phyloP scores from a whole-genome alignment of 805 yeast genomes.

The Wickerhamomyces queroliae region DNA sequence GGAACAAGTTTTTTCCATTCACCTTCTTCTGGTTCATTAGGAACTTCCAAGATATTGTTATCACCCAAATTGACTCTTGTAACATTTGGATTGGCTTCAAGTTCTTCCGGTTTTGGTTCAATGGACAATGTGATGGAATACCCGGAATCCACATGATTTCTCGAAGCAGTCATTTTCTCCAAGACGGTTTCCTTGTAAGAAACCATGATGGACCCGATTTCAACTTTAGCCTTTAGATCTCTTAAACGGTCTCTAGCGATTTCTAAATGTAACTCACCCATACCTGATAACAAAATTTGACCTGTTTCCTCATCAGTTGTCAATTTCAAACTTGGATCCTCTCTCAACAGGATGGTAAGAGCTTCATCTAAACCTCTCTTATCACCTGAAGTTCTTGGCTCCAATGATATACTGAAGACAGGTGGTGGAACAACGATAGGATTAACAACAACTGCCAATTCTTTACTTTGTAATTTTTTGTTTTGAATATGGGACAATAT shows the following conservation, averaged over 20 bases:
- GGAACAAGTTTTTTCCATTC: slow-evolving; percentile 41
- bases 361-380: slow-evolving; percentile 67
- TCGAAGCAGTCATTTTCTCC: slow-evolving; percentile 6
- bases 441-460: slow-evolving; percentile 43
- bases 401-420: slow-evolving; percentile 79
- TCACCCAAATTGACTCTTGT: slow-evolving; percentile 24
- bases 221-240: slow-evolving; percentile 78
- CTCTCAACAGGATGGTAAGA: slow-evolving; percentile 59
- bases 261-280: slow-evolving; percentile 96
- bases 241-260: slow-evolving; percentile 76
- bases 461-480: slow-evolving; percentile 43
- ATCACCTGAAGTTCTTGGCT: slow-evolving; percentile 82
- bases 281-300: slow-evolving; percentile 85
- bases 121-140: slow-evolving; percentile 23
- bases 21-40: slow-evolving; percentile 20
- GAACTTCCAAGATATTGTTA: slow-evolving; percentile 28
- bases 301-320: slow-evolving; percentile 78
- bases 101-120: slow-evolving; percentile 26
- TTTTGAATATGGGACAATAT: slow-evolving; percentile 55
- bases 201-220: slow-evolving; percentile 79
- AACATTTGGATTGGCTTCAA: neutral
- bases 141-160: slow-evolving; percentile 19
- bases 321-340: slow-evolving; percentile 83
- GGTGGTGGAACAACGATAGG: slow-evolving; percentile 91
- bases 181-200: slow-evolving; percentile 75